These are phyloP conservation scores for Pythium rhizo-oryzae DNA, from an alignment of 352 stramenopile species.

Conservation along the genomic window DNA sequence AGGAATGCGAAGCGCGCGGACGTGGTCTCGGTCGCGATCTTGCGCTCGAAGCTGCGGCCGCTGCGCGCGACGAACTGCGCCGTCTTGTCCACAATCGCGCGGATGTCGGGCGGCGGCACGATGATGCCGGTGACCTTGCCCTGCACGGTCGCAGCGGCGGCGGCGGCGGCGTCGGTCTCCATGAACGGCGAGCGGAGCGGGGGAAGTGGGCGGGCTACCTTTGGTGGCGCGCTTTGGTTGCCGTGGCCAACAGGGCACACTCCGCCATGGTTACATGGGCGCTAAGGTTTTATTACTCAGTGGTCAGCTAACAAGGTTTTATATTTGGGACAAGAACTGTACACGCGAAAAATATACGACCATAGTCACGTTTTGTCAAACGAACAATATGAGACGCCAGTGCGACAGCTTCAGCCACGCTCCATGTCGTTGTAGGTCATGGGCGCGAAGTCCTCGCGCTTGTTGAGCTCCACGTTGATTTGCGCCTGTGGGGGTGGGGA, in stretches of 20 bases:
- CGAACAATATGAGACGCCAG: not conserved
- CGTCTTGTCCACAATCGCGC: constrained; percentile 98
- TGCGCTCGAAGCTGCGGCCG: constrained; percentile 97
- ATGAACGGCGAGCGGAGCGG: not conserved
- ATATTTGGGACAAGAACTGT: not conserved
- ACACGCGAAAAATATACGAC: constrained; percentile 12
- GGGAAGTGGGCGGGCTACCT: not conserved
- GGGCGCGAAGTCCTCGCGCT: constrained; percentile 61
- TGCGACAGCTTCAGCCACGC: constrained; percentile 33
- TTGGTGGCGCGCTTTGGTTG: not conserved
- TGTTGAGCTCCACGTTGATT: constrained; percentile 92
- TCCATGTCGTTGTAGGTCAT: constrained; percentile 67
- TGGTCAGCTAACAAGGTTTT: not conserved
- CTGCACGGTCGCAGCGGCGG: constrained; percentile 50
- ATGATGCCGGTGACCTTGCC: constrained; percentile 93
- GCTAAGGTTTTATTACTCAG: no score
- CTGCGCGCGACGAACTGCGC: constrained; percentile 98
- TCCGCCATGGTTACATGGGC: not conserved
- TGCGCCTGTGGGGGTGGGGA: constrained; percentile 57
- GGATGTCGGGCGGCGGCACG: constrained; percentile 97
- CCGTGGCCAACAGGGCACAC: not conserved
- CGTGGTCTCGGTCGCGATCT: constrained; percentile 96
- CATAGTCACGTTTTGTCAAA: not conserved
- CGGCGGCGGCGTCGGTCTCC: constrained; percentile 20
- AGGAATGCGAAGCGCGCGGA: constrained; percentile 99